phyloP scores from a whole-genome alignment of 306 rosid species.

The Prunus mira region DNA sequence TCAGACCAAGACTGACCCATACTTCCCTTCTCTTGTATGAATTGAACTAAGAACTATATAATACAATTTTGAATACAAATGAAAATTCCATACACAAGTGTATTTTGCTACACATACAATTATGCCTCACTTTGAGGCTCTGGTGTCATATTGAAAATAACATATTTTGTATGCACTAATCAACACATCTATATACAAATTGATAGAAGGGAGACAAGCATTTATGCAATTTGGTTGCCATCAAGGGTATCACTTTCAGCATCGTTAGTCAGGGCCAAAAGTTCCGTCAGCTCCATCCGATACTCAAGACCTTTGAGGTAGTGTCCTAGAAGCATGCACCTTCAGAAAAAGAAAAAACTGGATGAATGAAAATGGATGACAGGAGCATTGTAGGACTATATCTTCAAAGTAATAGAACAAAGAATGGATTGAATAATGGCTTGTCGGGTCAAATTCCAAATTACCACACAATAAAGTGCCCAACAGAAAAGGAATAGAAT shows the following conservation, averaged over 20 bases:
- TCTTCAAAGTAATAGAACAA: not conserved
- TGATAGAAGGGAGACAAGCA: slow-evolving; percentile 28
- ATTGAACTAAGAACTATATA: no score
- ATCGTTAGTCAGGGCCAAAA: slow-evolving; percentile 52
- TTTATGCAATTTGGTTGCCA: slow-evolving; percentile 38
- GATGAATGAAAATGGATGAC: not conserved
- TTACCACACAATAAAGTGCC: not conserved
- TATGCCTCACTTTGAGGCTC: not conserved
- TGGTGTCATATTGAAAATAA: not conserved
- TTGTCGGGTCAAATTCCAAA: not conserved
- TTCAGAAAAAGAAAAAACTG: slow-evolving; percentile 8
- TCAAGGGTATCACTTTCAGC: slow-evolving; percentile 39
- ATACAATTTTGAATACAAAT: not conserved
- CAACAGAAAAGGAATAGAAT: not conserved
- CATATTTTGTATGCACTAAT: not conserved
- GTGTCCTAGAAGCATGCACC: slow-evolving; percentile 98
- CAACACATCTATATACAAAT: slow-evolving; percentile 33
- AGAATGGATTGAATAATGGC: no score
- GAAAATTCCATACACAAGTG: not conserved
- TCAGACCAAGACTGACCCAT: no score
- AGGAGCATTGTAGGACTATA: not conserved
- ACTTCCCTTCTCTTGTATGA: no score
- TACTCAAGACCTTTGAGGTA: slow-evolving; percentile 86
- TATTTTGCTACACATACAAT: not conserved
- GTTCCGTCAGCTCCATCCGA: slow-evolving; percentile 70